A percentile compares a stretch with the other conserved stretches of the same genome.
These are phyloP conservation scores for Colletotrichum zoysiae DNA, from an alignment of 2,329 filamentous ascomycete genomes.

Conservation along the genomic window DNA sequence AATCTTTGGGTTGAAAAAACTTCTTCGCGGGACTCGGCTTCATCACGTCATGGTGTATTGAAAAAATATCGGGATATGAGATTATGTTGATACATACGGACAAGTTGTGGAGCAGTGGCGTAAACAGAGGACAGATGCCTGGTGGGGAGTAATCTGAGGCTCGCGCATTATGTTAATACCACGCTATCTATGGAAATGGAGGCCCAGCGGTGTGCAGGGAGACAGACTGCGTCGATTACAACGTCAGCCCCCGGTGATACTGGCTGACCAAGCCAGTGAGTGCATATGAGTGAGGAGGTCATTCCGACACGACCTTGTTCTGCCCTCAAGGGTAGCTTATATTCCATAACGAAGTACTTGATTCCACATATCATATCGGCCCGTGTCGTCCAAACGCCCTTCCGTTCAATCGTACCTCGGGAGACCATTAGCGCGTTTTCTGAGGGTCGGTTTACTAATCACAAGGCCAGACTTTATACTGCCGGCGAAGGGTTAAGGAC, in stretches of 20 bases:
- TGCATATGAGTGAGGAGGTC: neutral
- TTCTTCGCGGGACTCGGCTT: neutral
- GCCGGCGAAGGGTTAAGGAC: neutral
- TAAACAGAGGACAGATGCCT: neutral
- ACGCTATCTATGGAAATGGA: too few relatives aligned
- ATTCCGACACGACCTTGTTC: too few relatives aligned
- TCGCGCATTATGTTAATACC: neutral
- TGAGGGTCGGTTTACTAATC: slow-evolving; percentile 3
- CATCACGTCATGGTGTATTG: neutral
- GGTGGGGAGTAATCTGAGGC: neutral
- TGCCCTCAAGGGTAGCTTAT: too few relatives aligned
- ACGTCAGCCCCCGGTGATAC: too few relatives aligned
- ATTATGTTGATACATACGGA: too few relatives aligned
- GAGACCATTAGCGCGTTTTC: too few relatives aligned
- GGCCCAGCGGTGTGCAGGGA: too few relatives aligned
- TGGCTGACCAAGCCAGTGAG: too few relatives aligned
- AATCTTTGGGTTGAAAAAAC: neutral
- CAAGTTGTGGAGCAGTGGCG: neutral
- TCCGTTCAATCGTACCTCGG: neutral
- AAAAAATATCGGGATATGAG: neutral
- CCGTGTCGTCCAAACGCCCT: neutral
- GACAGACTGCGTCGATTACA: too few relatives aligned
- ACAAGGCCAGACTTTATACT: neutral
- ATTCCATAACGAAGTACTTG: neutral
- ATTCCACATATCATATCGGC: too few relatives aligned